A percentile compares a stretch with the other conserved stretches of the same genome.
Conservation (phyloP, 1,284 basidiomycete genomes). For the Cutaneotrichosporon mucoides region DNA sequence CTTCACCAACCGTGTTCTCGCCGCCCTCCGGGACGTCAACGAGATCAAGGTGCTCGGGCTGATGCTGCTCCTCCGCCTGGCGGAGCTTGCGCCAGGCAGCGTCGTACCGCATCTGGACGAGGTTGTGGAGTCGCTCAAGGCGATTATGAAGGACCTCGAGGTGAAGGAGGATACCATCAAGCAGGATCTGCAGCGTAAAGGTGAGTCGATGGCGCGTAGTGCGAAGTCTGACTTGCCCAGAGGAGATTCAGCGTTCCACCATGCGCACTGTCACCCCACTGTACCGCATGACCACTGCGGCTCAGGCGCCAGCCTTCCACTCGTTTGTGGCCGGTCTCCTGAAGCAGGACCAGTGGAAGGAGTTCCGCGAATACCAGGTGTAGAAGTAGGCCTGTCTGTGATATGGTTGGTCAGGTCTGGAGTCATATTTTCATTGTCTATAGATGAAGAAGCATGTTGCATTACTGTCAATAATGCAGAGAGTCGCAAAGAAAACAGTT, state of each 20-base stretch:
- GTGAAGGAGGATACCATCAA: conserved; percentile 93
- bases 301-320: conserved; percentile 68
- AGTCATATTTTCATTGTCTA: neutral
- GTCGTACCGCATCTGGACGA: conserved; percentile 81
- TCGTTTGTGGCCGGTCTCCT: conserved; percentile 55
- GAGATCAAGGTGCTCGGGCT: conserved; percentile 96
- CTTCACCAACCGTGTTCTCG: conserved; percentile 75
- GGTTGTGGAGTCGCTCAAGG: conserved; percentile 71
- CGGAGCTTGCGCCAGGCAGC: conserved; percentile 74
- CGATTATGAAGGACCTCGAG: conserved; percentile 84
- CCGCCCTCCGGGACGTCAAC: conserved; percentile 83
- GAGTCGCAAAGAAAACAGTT: too few species aligned
- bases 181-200: conserved; percentile 89
- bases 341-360: conserved; percentile 42
- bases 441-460: neutral
- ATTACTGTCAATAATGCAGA: too few species aligned
- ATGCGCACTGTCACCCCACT: conserved; percentile 81
- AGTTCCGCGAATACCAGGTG: conserved; percentile 40
- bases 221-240: conserved; percentile 31
- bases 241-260: conserved; percentile 83
- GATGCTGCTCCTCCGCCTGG: conserved; percentile 88
- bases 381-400: conserved; percentile 6
- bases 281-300: conserved; percentile 57
- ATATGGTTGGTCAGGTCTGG: too few species aligned
- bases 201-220: conserved; percentile 9